A percentile compares a stretch with the other conserved stretches of the same genome.
phyloP scores from a whole-genome alignment of 2,329 filamentous ascomycete species.

The Lachnellula suecica region DNA sequence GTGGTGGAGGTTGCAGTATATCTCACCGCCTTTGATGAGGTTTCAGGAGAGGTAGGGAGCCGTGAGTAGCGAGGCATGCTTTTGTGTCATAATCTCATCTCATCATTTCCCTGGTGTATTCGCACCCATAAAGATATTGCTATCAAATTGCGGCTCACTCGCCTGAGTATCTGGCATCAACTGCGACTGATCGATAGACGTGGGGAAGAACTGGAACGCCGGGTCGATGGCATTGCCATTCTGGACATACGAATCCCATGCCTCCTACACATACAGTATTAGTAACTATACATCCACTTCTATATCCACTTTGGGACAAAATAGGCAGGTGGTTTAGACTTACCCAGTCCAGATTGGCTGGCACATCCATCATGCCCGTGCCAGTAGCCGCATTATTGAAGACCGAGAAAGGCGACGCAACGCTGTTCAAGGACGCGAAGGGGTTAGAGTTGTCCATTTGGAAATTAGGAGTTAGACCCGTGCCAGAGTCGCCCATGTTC shows the following conservation, averaged over 20 bases:
- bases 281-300: too few relatives aligned
- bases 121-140: slow-evolving; percentile 34
- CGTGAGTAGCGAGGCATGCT: neutral
- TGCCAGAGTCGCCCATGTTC: slow-evolving; percentile 32
- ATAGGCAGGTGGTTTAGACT: too few relatives aligned
- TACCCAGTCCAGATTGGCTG: slow-evolving; percentile 63
- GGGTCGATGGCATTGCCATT: slow-evolving; percentile 42
- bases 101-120: slow-evolving; percentile 31
- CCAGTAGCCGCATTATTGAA: slow-evolving; percentile 43
- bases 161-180: slow-evolving; percentile 15
- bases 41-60: neutral
- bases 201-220: slow-evolving; percentile 31
- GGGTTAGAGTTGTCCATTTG: slow-evolving; percentile 26
- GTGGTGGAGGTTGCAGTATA: too few relatives aligned
- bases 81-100: neutral
- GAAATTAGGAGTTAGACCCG: slow-evolving; percentile 43
- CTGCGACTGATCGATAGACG: slow-evolving; percentile 20
- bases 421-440: slow-evolving; percentile 22
- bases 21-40: neutral
- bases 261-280: slow-evolving; percentile 54
- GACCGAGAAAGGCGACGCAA: slow-evolving; percentile 49
- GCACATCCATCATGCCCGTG: slow-evolving; percentile 51
- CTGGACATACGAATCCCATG: slow-evolving; percentile 70
- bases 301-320: too few relatives aligned
- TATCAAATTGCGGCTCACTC: slow-evolving; percentile 23